phyloP scores from a whole-genome alignment of 805 yeast genomes.

The Lipomyces chichibuensis region DNA sequence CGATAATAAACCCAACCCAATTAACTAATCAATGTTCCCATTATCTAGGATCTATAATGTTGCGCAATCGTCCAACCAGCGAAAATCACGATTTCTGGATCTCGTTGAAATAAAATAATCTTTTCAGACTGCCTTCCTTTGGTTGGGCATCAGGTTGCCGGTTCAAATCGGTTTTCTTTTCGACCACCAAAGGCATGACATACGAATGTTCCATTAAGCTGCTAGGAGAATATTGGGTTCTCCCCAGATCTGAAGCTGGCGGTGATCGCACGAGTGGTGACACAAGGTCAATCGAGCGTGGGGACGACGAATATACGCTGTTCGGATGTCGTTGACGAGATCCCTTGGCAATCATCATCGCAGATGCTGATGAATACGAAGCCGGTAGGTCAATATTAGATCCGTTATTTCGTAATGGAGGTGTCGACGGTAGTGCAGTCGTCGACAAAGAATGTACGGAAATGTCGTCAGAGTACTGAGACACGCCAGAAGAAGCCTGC shows the following conservation, averaged over 20 bases:
- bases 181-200: constrained; percentile 20
- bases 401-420: not conserved
- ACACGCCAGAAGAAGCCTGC: not conserved
- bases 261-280: constrained; percentile 11
- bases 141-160: not conserved
- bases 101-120: constrained; percentile 19
- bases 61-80: not conserved
- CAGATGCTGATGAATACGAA: constrained; percentile 11
- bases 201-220: constrained; percentile 7
- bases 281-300: constrained; percentile 26
- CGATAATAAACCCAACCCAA: not conserved
- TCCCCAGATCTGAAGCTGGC: not conserved
- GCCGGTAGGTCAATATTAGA: not conserved
- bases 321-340: constrained; percentile 16
- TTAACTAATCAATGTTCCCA: not conserved
- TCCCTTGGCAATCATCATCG: constrained; percentile 14
- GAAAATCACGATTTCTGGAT: constrained; percentile 4
- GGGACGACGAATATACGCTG: constrained; percentile 25
- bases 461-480: not conserved
- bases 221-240: not conserved
- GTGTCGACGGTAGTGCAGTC: not conserved
- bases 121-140: constrained; percentile 16
- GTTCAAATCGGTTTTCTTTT: not conserved
- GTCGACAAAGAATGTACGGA: not conserved
- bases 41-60: not conserved